Conservation (phyloP, 2,329 filamentous ascomycete genomes). For the Aulographum hederae region DNA sequence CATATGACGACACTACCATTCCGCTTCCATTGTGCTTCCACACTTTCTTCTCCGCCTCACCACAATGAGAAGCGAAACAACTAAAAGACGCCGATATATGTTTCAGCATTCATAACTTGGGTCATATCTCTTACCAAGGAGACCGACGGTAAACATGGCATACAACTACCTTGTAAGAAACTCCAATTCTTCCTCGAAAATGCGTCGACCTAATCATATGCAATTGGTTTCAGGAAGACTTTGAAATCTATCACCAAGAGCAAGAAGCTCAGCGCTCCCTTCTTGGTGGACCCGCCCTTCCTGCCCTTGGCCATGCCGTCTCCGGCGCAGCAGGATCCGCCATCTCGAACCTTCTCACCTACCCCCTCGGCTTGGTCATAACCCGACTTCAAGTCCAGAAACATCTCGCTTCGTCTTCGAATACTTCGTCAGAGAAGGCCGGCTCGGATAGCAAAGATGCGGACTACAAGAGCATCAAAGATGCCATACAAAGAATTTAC, state of each 20-base stretch:
- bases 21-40: no score
- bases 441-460: slow-evolving; percentile 13
- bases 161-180: no score
- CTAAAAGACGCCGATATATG: no score
- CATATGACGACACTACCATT: no score
- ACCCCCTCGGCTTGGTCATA: slow-evolving; percentile 67
- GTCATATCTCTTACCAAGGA: no score
- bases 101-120: no score
- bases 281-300: slow-evolving; percentile 31
- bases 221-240: slow-evolving; percentile 21
- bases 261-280: slow-evolving; percentile 14
- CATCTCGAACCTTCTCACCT: slow-evolving; percentile 59
- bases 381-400: slow-evolving; percentile 68
- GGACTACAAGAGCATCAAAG: slow-evolving; percentile 46
- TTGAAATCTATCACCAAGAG: slow-evolving; percentile 21
- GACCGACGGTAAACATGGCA: no score
- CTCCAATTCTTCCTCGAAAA: no score
- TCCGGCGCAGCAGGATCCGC: slow-evolving; percentile 65
- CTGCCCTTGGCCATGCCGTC: slow-evolving; percentile 63
- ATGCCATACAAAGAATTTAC: slow-evolving; percentile 56
- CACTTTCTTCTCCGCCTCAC: no score
- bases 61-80: no score
- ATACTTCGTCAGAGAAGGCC: slow-evolving; percentile 12
- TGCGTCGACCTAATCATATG: no score
- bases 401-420: slow-evolving; percentile 26